These are phyloP conservation scores for Marasmius oreades DNA, from an alignment of 1,284 basidiomycete species.

Conservation along the genomic window DNA sequence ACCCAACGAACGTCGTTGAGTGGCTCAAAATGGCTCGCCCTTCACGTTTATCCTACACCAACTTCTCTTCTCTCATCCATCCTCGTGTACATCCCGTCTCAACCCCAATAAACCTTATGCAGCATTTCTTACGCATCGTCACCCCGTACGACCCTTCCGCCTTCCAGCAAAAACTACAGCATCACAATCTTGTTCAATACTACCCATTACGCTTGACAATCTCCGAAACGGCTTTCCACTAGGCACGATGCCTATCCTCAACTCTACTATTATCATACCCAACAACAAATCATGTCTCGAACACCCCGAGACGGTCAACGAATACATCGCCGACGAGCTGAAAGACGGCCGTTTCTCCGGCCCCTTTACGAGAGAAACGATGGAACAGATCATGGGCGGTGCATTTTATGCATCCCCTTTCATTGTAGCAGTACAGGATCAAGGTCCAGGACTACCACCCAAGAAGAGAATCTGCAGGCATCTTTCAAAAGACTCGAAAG, in stretches of 20 bases:
- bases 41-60: neutral
- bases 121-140: neutral
- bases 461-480: constrained; percentile 13
- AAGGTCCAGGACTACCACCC: too few relatives aligned
- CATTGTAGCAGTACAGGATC: constrained; percentile 10
- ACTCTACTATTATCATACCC: constrained; percentile 7
- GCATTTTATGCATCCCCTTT: constrained; percentile 12
- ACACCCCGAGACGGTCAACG: constrained; percentile 2
- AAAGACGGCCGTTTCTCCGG: constrained; percentile 9
- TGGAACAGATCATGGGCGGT: constrained; percentile 8
- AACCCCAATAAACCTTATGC: neutral
- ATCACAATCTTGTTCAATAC: neutral
- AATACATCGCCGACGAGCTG: constrained; percentile 8
- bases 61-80: neutral
- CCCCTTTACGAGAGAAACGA: constrained; percentile 8
- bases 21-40: neutral
- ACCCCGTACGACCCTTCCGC: constrained; percentile 3
- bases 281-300: constrained; percentile 9
- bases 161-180: neutral
- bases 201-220: neutral
- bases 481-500: constrained; percentile 3
- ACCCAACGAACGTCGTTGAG: neutral
- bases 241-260: too few relatives aligned
- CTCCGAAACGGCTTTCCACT: too few relatives aligned
- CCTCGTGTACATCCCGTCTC: neutral